These are phyloP conservation scores for Hirsutella rhossiliensis DNA, from an alignment of 2,329 filamentous ascomycete species.

Conservation along the genomic window DNA sequence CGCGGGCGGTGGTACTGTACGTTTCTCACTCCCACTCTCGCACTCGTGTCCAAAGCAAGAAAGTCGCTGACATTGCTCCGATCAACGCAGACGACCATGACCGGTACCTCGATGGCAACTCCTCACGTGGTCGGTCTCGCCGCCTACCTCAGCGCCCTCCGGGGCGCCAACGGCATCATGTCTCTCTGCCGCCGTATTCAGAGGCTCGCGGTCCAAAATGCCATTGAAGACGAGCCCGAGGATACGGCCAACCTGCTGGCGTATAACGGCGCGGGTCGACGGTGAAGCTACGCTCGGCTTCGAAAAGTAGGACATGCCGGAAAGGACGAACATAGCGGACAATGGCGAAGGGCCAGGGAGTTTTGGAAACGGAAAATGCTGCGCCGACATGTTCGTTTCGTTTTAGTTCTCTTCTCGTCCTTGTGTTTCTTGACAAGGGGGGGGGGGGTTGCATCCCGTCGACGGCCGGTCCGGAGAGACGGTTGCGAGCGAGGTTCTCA, in stretches of 20 bases:
- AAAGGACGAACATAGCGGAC: too few relatives aligned
- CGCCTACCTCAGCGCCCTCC: slow-evolving; percentile 8
- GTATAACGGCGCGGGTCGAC: slow-evolving; percentile 34
- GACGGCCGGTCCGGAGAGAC: too few relatives aligned
- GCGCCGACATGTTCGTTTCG: too few relatives aligned
- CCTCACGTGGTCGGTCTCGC: slow-evolving; percentile 29
- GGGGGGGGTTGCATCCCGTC: too few relatives aligned
- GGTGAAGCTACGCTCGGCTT: too few relatives aligned
- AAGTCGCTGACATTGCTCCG: too few relatives aligned
- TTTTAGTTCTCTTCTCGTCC: too few relatives aligned
- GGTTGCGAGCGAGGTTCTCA: too few relatives aligned
- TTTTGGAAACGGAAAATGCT: too few relatives aligned
- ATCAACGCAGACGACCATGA: slow-evolving; percentile 17
- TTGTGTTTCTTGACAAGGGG: too few relatives aligned
- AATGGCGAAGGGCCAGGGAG: too few relatives aligned
- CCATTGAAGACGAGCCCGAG: slow-evolving; percentile 24
- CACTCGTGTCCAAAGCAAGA: background rate
- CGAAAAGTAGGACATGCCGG: too few relatives aligned
- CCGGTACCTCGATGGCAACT: slow-evolving; percentile 35
- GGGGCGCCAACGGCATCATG: slow-evolving; percentile 21
- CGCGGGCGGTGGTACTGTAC: slow-evolving; percentile 21
- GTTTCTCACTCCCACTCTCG: slow-evolving; percentile 6
- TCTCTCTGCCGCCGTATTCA: slow-evolving; percentile 33
- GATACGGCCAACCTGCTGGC: slow-evolving; percentile 37
- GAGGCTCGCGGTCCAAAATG: slow-evolving; percentile 25